Percentiles rank a stretch among this genome's conserved stretches.
These are phyloP conservation scores for Phylloporus sp. DNA, from an alignment of 1,284 basidiomycete genomes.

Conservation along the genomic window DNA sequence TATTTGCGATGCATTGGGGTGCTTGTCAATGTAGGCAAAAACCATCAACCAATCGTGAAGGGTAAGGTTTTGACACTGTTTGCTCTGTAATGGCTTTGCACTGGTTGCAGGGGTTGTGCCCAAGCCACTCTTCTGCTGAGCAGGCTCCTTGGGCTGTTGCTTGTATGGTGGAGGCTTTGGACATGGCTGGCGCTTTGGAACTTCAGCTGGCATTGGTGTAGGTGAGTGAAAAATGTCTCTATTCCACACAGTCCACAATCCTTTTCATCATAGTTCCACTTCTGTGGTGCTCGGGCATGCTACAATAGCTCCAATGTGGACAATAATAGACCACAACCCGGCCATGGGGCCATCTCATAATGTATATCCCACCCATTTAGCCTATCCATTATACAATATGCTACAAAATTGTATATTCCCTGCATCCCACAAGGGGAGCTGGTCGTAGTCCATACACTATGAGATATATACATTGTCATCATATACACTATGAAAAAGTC, in stretches of 20 bases:
- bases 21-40: conserved; percentile 7
- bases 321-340: not conserved
- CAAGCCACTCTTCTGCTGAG: not conserved
- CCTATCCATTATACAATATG: not conserved
- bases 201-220: not conserved
- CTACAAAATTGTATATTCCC: not conserved
- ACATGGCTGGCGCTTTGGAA: not conserved
- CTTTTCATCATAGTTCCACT: not conserved
- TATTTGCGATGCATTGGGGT: not conserved
- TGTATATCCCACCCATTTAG: not conserved
- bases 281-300: not conserved
- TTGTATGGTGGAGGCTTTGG: not conserved
- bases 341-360: not conserved
- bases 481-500: not conserved
- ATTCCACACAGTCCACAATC: not conserved
- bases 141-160: not conserved
- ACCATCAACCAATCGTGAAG: conserved; percentile 5
- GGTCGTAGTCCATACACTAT: not conserved
- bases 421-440: not conserved
- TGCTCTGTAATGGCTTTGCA: not conserved
- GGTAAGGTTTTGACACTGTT: conserved; percentile 1
- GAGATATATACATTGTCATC: not conserved
- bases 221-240: not conserved
- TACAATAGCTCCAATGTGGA: not conserved
- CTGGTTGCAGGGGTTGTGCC: not conserved